Evolutionary conservation across 805 yeast species (phyloP).

Genomic region (Pichia membranifaciens): DNA sequence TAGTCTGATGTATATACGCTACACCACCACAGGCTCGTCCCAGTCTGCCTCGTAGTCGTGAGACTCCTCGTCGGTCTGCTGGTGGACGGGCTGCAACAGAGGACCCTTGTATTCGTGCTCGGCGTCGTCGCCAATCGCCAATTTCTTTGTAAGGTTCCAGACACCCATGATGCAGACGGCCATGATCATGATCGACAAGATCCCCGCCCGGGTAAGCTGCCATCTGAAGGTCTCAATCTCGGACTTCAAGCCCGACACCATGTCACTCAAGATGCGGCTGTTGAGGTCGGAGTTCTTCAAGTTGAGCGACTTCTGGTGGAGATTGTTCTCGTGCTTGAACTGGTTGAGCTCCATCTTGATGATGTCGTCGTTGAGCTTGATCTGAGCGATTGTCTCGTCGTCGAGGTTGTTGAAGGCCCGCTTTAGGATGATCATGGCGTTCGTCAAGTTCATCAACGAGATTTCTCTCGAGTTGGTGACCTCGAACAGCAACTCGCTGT

Average conservation of each 20-base stretch:
- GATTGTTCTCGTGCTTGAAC: constrained; percentile 77
- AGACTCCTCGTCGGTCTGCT: constrained; percentile 46
- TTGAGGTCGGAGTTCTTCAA: constrained; percentile 74
- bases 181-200: constrained; percentile 64
- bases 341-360: constrained; percentile 75
- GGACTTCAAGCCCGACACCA: constrained; percentile 74
- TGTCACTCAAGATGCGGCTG: constrained; percentile 75
- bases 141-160: constrained; percentile 35
- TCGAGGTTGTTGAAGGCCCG: constrained; percentile 65
- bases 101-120: constrained; percentile 22
- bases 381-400: constrained; percentile 62
- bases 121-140: constrained; percentile 22
- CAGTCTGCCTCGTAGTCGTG: constrained; percentile 53
- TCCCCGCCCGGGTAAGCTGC: constrained; percentile 87
- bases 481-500: constrained; percentile 77
- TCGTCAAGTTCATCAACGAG: constrained; percentile 61
- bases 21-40: constrained; percentile 34
- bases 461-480: constrained; percentile 65
- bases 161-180: constrained; percentile 59
- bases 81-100: constrained; percentile 36
- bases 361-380: constrained; percentile 62
- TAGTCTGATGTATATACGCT: not conserved
- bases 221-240: constrained; percentile 87
- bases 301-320: constrained; percentile 62
- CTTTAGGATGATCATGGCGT: constrained; percentile 61